Evolutionary conservation across 345 rosid genomes (phyloP).

Genomic region (Salix brachista): DNA sequence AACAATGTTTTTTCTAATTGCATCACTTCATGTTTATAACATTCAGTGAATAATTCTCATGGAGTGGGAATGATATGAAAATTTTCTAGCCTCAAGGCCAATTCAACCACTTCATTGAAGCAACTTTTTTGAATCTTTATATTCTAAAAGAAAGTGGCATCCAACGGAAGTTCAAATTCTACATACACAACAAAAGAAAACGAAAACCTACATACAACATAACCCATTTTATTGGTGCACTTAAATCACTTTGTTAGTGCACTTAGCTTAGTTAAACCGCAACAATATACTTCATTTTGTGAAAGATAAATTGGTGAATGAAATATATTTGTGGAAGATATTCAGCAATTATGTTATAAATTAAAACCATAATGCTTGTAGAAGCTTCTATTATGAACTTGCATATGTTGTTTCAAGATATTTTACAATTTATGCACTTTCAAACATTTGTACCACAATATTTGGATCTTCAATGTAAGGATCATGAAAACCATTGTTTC

Average conservation of each 20-base stretch:
- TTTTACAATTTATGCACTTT: slow-evolving; percentile 85
- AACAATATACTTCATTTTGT: not conserved
- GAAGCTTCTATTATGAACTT: slow-evolving; percentile 21
- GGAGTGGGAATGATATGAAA: not conserved
- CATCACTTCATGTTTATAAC: no score
- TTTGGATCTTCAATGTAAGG: slow-evolving; percentile 90
- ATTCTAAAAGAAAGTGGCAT: not conserved
- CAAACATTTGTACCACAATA: slow-evolving; percentile 86
- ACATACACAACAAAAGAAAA: not conserved
- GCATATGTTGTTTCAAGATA: slow-evolving; percentile 79
- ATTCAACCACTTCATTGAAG: no score
- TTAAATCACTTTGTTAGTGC: not conserved
- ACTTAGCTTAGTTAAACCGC: not conserved
- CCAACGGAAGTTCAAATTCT: not conserved
- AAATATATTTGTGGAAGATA: not conserved
- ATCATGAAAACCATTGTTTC: slow-evolving; percentile 42
- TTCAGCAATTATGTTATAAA: not conserved
- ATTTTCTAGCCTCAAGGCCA: not conserved
- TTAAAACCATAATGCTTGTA: slow-evolving; percentile 1
- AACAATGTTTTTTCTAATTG: no score
- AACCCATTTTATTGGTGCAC: no score
- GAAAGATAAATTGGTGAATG: not conserved
- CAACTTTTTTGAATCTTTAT: no score
- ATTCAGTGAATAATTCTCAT: not conserved
- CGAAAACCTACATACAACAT: no score